Percentiles rank a stretch among this genome's conserved stretches.
Conservation (phyloP, 768 basidiomycete species). For the Naganishia vishniacii region DNA sequence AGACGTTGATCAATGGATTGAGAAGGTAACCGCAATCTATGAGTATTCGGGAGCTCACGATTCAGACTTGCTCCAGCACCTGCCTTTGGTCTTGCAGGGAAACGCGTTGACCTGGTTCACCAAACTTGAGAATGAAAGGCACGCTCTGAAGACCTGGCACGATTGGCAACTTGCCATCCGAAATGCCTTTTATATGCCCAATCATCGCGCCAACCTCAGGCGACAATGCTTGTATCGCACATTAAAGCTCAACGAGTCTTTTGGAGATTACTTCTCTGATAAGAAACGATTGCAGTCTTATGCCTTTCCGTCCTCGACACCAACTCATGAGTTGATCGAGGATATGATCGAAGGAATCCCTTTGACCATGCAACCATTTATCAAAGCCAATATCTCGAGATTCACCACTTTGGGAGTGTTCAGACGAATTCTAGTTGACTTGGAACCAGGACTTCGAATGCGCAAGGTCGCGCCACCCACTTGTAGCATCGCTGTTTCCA, state of each 20-base stretch:
- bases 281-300: conserved; percentile 13
- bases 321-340: conserved; percentile 3
- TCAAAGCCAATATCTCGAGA: conserved; percentile 7
- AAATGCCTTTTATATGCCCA: conserved; percentile 19
- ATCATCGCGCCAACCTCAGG: neutral
- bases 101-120: conserved; percentile 21
- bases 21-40: conserved; percentile 5
- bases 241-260: neutral
- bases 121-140: neutral
- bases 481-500: neutral
- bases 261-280: conserved; percentile 16
- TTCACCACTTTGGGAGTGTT: conserved; percentile 14
- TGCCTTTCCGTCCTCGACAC: neutral
- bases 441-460: conserved; percentile 15
- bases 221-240: conserved; percentile 8
- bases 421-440: conserved; percentile 17
- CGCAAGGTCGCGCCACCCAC: neutral
- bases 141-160: conserved; percentile 1
- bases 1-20: conserved; percentile 20
- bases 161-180: neutral
- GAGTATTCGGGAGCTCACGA: conserved; percentile 4
- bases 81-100: conserved; percentile 9
- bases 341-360: conserved; percentile 22
- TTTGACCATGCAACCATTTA: neutral
- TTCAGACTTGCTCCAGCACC: neutral